A percentile compares a stretch with the other conserved stretches of the same genome.
phyloP scores from a whole-genome alignment of 2,329 filamentous ascomycete genomes.

The Exophiala sp. region DNA sequence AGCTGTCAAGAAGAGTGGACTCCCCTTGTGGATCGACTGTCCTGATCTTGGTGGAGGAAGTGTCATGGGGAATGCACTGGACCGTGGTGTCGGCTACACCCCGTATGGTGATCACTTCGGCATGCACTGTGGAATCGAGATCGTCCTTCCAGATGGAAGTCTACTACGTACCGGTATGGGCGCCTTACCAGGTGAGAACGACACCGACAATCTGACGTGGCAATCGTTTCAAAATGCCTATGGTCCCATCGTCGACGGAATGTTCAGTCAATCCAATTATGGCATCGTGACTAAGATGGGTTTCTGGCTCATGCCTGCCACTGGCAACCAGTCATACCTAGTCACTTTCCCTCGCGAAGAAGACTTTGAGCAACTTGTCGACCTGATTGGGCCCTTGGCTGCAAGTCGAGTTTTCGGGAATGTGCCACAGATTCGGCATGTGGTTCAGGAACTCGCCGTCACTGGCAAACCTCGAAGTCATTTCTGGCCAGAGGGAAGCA shows the following conservation, averaged over 20 bases:
- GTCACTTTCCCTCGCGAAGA: conserved; percentile 48
- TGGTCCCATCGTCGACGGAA: conserved; percentile 39
- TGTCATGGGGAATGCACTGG: conserved; percentile 35
- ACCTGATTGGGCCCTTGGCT: conserved; percentile 38
- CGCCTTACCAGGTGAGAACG: conserved; percentile 15
- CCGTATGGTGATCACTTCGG: conserved; percentile 44
- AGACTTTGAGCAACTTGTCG: conserved; percentile 42
- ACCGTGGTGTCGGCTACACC: conserved; percentile 35
- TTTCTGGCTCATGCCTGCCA: conserved; percentile 54
- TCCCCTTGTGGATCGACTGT: conserved; percentile 44
- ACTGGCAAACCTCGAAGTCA: conserved; percentile 23
- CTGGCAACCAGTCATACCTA: conserved; percentile 44
- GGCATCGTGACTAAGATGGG: conserved; percentile 56
- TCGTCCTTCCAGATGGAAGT: conserved; percentile 39
- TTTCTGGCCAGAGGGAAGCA: not conserved
- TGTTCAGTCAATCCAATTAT: conserved; percentile 53
- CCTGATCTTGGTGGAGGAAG: conserved; percentile 35
- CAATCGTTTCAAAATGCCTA: conserved; percentile 39
- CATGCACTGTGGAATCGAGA: conserved; percentile 43
- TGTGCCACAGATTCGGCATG: conserved; percentile 45
- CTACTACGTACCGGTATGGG: conserved; percentile 43
- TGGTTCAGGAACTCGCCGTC: conserved; percentile 43
- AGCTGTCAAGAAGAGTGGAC: conserved; percentile 35
- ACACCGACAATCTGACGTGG: conserved; percentile 1
- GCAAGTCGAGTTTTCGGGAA: conserved; percentile 45